These are phyloP conservation scores for Cyathus pygmaeus DNA, from an alignment of 1,284 basidiomycete genomes.

Conservation along the genomic window DNA sequence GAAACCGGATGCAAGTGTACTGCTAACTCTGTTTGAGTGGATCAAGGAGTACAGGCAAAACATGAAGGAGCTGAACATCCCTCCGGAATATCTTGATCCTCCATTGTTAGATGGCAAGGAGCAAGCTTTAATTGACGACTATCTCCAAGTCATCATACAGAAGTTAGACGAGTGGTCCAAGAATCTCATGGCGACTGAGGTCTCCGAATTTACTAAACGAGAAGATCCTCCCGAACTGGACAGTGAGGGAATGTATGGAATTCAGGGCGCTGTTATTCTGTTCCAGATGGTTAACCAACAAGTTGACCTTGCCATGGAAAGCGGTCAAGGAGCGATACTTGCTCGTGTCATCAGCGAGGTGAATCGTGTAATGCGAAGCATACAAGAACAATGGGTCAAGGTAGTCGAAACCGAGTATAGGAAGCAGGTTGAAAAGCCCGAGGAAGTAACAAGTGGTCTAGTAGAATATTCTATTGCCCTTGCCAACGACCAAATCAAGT, in stretches of 20 bases:
- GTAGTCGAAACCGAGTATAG: slow-evolving; percentile 89
- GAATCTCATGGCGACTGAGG: slow-evolving; percentile 94
- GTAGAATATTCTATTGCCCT: slow-evolving; percentile 97
- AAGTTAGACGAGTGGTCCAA: slow-evolving; percentile 98
- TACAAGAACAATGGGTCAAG: slow-evolving; percentile 90
- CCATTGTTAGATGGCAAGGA: slow-evolving; percentile 94
- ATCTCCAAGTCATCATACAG: slow-evolving; percentile 90
- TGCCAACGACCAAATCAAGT: slow-evolving; percentile 98
- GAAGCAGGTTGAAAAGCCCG: slow-evolving; percentile 88
- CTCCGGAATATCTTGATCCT: slow-evolving; percentile 85
- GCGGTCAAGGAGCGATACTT: slow-evolving; percentile 93
- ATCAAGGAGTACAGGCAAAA: slow-evolving; percentile 94
- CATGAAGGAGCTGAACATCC: slow-evolving; percentile 93
- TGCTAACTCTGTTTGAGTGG: slow-evolving; percentile 92
- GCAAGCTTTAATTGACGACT: slow-evolving; percentile 94
- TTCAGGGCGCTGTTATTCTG: slow-evolving; percentile 92
- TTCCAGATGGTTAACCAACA: slow-evolving; percentile 99
- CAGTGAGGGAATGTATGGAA: slow-evolving; percentile 89
- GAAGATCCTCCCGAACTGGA: slow-evolving; percentile 90
- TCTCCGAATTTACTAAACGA: slow-evolving; percentile 85
- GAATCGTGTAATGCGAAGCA: slow-evolving; percentile 90
- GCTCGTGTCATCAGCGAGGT: slow-evolving; percentile 91
- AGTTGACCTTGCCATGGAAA: slow-evolving; percentile 94
- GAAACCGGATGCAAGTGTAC: slow-evolving; percentile 87
- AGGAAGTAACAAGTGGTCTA: slow-evolving; percentile 88